phyloP scores from a whole-genome alignment of 2,329 filamentous ascomycete species.

The Fusarium sp. region DNA sequence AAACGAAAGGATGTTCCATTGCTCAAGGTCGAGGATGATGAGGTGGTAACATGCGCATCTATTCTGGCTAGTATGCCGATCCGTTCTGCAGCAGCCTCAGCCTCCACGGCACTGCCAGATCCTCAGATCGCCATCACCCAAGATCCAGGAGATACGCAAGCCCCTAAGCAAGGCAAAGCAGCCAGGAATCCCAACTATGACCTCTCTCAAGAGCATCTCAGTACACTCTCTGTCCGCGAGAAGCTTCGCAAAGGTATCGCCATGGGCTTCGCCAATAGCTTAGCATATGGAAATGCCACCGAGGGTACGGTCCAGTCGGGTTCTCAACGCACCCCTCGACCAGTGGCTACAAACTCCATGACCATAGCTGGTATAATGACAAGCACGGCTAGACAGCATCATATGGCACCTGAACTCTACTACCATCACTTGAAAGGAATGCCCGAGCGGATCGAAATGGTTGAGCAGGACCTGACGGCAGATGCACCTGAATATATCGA shows the following conservation, averaged over 20 bases:
- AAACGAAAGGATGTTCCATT: neutral
- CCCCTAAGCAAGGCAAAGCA: neutral
- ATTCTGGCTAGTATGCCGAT: neutral
- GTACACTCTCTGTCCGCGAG: conserved; percentile 27
- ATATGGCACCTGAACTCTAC: conserved; percentile 17
- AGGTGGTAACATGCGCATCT: neutral
- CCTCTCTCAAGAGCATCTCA: conserved; percentile 27
- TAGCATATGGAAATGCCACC: conserved; percentile 1
- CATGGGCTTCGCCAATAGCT: conserved; percentile 29
- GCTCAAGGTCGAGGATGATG: neutral
- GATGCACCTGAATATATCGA: conserved; percentile 8
- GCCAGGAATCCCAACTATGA: conserved; percentile 10
- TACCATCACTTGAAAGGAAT: neutral
- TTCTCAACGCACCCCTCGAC: neutral
- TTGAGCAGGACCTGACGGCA: conserved; percentile 11
- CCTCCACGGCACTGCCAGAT: neutral
- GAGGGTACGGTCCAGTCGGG: neutral
- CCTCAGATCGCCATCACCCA: neutral
- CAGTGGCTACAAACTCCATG: neutral
- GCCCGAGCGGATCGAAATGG: neutral
- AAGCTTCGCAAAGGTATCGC: conserved; percentile 41
- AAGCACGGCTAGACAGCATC: conserved; percentile 3
- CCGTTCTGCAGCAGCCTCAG: neutral
- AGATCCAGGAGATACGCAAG: neutral
- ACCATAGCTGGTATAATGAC: conserved; percentile 24